Percentiles rank a stretch among this genome's conserved stretches.
phyloP scores from a whole-genome alignment of 805 yeast species.

The Yarrowia sp. region DNA sequence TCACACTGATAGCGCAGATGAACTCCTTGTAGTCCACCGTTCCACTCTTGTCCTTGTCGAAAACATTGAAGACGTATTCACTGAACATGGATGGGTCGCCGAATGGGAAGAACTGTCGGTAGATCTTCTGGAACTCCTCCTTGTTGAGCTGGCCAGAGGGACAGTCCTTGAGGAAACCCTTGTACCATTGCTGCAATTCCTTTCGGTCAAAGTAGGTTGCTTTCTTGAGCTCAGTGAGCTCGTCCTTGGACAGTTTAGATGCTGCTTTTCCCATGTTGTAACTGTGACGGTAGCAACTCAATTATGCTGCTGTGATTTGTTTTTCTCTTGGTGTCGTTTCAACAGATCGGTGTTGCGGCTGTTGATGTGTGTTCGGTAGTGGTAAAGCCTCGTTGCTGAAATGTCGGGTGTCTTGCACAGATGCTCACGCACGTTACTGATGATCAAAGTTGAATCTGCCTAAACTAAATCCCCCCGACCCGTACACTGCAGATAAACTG shows the following conservation, averaged over 20 bases:
- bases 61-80: constrained; percentile 80
- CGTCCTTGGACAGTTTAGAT: constrained; percentile 88
- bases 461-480: constrained; percentile 29
- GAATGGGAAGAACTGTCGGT: constrained; percentile 96
- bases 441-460: constrained; percentile 31
- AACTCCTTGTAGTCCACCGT: constrained; percentile 89
- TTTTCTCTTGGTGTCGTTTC: not conserved
- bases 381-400: constrained; percentile 46
- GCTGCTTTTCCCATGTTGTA: constrained; percentile 86
- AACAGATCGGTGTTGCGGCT: not conserved
- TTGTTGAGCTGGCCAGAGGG: constrained; percentile 84
- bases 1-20: constrained; percentile 79
- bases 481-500: not conserved
- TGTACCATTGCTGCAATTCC: constrained; percentile 97
- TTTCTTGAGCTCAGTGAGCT: constrained; percentile 72
- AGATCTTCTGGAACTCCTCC: constrained; percentile 86
- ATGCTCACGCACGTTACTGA: constrained; percentile 49
- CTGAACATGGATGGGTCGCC: constrained; percentile 95
- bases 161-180: constrained; percentile 91
- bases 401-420: constrained; percentile 57
- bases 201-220: constrained; percentile 90
- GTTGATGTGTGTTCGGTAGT: not conserved
- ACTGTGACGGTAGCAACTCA: not conserved
- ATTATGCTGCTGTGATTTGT: not conserved
- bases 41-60: constrained; percentile 79